Percentiles rank a stretch among this genome's conserved stretches.
phyloP scores from a whole-genome alignment of 164 flowering plant genomes.

The Euptelea pleiosperma region DNA sequence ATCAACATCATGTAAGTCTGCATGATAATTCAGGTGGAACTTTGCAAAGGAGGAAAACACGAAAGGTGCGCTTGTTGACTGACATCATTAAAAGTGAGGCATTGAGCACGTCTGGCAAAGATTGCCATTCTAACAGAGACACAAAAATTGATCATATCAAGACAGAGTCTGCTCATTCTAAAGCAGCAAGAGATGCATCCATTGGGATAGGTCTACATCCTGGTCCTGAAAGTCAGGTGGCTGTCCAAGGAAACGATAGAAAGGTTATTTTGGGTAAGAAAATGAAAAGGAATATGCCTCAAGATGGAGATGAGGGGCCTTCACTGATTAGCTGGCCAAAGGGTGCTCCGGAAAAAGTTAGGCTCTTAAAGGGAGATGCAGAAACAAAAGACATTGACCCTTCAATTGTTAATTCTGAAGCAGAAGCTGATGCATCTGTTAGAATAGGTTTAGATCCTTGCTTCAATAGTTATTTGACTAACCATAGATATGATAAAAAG shows the following conservation, averaged over 20 bases:
- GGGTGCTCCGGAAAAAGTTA: slow-evolving; percentile 16
- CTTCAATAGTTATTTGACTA: slow-evolving; percentile 13
- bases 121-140: slow-evolving; percentile 9
- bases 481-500: slow-evolving; percentile 14
- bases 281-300: slow-evolving; percentile 31
- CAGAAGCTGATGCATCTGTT: slow-evolving; percentile 18
- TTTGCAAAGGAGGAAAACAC: slow-evolving; percentile 31
- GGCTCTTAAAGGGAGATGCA: slow-evolving; percentile 15
- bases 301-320: slow-evolving; percentile 28
- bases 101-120: slow-evolving; percentile 17
- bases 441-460: slow-evolving; percentile 7
- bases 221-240: slow-evolving; percentile 14
- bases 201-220: slow-evolving; percentile 11
- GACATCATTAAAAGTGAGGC: slow-evolving; percentile 33
- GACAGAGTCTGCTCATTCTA: slow-evolving; percentile 14
- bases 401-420: slow-evolving; percentile 13
- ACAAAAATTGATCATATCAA: slow-evolving; percentile 5
- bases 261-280: slow-evolving; percentile 15
- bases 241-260: slow-evolving; percentile 11
- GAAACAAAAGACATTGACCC: slow-evolving; percentile 3
- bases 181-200: slow-evolving; percentile 21
- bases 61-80: slow-evolving; percentile 49
- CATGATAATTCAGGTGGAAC: slow-evolving; percentile 18
- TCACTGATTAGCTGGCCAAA: slow-evolving; percentile 13
- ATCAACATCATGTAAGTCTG: slow-evolving; percentile 8